phyloP scores from a whole-genome alignment of 2,329 filamentous ascomycete species.

The Botrytis deweyae region DNA sequence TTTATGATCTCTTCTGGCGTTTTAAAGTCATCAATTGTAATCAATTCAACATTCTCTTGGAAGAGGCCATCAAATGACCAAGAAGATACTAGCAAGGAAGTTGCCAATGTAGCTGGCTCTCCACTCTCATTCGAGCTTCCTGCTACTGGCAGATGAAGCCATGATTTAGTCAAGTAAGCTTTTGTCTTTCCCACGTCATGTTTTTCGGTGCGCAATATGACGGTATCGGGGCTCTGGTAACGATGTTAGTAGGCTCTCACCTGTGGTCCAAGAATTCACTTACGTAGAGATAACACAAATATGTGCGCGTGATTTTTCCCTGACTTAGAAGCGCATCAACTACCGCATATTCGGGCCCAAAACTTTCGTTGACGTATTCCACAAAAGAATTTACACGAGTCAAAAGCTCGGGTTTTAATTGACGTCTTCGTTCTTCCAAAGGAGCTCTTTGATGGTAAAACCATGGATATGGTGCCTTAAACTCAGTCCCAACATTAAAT shows the following conservation, averaged over 20 bases:
- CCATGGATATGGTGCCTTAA: conserved; percentile 20
- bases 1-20: conserved; percentile 15
- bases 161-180: conserved; percentile 18
- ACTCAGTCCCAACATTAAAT: conserved; percentile 20
- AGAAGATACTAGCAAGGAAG: conserved; percentile 17
- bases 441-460: conserved; percentile 21
- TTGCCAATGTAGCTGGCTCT: neutral
- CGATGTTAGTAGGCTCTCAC: neutral
- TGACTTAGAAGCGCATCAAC: conserved; percentile 14
- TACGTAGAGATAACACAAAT: conserved; percentile 18
- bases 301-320: conserved; percentile 16
- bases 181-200: neutral
- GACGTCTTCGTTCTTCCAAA: conserved; percentile 20
- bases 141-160: conserved; percentile 4
- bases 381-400: conserved; percentile 21
- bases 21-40: conserved; percentile 15
- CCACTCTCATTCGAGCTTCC: neutral
- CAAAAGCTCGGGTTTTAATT: conserved; percentile 20
- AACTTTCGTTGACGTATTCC: conserved; percentile 20
- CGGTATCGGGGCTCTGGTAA: conserved; percentile 16
- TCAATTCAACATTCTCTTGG: conserved; percentile 9
- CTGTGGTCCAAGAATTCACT: neutral
- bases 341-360: conserved; percentile 20
- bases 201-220: conserved; percentile 11
- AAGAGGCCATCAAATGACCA: conserved; percentile 21